These are phyloP conservation scores for Bryopsis sp. DNA, from an alignment of 139 green algal species.

Conservation along the genomic window DNA sequence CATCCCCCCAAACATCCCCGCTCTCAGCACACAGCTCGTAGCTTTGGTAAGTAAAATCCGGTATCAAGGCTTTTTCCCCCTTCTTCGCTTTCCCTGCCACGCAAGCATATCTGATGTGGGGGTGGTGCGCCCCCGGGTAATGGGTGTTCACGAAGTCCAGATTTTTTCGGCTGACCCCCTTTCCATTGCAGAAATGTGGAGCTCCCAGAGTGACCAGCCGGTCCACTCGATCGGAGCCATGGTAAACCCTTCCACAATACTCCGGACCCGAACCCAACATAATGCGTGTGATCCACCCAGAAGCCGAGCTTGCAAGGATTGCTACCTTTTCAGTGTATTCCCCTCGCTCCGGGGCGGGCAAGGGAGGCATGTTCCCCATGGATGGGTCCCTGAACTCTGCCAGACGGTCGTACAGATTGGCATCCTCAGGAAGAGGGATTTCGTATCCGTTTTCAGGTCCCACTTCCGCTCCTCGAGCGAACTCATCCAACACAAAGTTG, in stretches of 20 bases:
- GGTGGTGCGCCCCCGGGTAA: slow-evolving; percentile 18
- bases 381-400: slow-evolving; percentile 23
- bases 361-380: neutral
- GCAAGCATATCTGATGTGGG: slow-evolving; percentile 23
- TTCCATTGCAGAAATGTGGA: slow-evolving; percentile 24
- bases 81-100: slow-evolving; percentile 28
- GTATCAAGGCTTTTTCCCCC: slow-evolving; percentile 19
- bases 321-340: slow-evolving; percentile 5
- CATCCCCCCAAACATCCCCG: slow-evolving; percentile 26
- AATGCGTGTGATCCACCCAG: slow-evolving; percentile 34
- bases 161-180: slow-evolving; percentile 26
- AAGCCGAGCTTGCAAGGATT: slow-evolving; percentile 26
- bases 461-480: neutral
- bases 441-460: slow-evolving; percentile 13
- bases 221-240: slow-evolving; percentile 18
- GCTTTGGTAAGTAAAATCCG: slow-evolving; percentile 31
- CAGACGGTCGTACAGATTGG: slow-evolving; percentile 20
- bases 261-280: slow-evolving; percentile 16
- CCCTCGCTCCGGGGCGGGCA: neutral
- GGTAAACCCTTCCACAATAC: slow-evolving; percentile 25
- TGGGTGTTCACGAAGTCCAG: slow-evolving; percentile 30
- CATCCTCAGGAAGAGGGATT: slow-evolving; percentile 17
- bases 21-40: slow-evolving; percentile 29
- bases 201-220: slow-evolving; percentile 30
- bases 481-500: slow-evolving; percentile 18